phyloP scores from a whole-genome alignment of 176 grass and related monocot species.

The Bonia amplexicaulis region DNA sequence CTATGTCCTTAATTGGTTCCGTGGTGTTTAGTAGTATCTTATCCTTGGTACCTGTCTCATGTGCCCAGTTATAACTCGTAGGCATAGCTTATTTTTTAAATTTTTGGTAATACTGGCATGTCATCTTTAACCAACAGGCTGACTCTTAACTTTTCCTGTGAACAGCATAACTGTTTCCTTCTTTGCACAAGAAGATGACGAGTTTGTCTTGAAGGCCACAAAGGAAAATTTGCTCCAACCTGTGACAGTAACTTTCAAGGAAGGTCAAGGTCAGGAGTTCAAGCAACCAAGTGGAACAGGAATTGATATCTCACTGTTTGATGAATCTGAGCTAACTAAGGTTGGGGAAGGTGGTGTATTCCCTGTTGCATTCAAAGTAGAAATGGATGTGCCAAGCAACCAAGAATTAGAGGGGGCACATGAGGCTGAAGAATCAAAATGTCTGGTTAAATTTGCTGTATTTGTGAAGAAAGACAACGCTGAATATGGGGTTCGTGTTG shows the following conservation, averaged over 20 bases:
- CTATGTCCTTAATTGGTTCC: neutral
- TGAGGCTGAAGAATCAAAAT: conserved; percentile 24
- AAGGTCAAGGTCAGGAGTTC: conserved; percentile 53
- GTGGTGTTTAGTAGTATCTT: neutral
- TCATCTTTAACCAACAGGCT: neutral
- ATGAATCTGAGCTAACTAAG: conserved; percentile 43
- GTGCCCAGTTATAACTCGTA: no score
- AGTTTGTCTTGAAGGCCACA: conserved; percentile 31
- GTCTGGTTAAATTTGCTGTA: conserved; percentile 55
- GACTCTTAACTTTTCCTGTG: conserved; percentile 8
- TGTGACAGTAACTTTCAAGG: conserved; percentile 31
- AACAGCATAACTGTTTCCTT: conserved; percentile 55
- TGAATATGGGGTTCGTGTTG: conserved; percentile 39
- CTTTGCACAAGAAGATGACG: conserved; percentile 52
- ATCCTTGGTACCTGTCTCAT: neutral
- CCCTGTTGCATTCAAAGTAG: conserved; percentile 57
- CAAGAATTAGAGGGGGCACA: conserved; percentile 27
- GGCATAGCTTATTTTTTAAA: neutral
- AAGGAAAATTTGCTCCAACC: conserved; percentile 42
- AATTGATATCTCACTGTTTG: conserved; percentile 49
- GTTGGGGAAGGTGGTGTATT: conserved; percentile 40
- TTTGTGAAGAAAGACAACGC: conserved; percentile 48
- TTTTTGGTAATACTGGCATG: neutral
- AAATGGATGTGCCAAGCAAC: conserved; percentile 41
- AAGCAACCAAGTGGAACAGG: conserved; percentile 65